These are phyloP conservation scores for Floccularia luteovirens DNA, from an alignment of 768 basidiomycete genomes.

Conservation along the genomic window DNA sequence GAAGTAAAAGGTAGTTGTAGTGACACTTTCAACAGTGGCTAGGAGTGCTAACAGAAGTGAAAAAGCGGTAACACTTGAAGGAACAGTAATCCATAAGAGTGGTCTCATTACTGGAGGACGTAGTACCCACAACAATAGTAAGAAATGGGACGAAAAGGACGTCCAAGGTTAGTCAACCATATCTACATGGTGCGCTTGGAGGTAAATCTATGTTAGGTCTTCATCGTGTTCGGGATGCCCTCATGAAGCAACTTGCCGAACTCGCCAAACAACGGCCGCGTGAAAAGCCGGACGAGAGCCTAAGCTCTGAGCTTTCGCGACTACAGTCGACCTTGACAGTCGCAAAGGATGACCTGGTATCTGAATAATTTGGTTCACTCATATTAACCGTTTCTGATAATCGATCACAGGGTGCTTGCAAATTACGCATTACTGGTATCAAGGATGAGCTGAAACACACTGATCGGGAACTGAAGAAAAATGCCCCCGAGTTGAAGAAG, in stretches of 20 bases:
- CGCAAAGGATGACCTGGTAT: constrained; percentile 77
- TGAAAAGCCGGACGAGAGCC: constrained; percentile 75
- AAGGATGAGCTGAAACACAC: constrained; percentile 82
- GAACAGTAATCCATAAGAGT: constrained; percentile 95
- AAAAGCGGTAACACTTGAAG: constrained; percentile 90
- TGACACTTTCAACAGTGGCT: neutral
- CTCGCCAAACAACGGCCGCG: constrained; percentile 79
- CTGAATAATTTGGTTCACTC: constrained; percentile 12
- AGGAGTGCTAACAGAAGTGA: neutral
- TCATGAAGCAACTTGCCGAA: constrained; percentile 73
- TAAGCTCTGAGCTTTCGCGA: constrained; percentile 69
- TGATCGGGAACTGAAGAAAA: constrained; percentile 59
- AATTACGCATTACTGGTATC: constrained; percentile 66
- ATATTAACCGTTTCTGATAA: constrained; percentile 1
- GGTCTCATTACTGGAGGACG: constrained; percentile 95
- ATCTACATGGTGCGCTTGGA: neutral
- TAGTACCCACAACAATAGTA: constrained; percentile 64
- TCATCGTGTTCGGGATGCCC: constrained; percentile 56
- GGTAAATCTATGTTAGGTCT: constrained; percentile 25
- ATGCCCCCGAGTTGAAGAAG: constrained; percentile 65
- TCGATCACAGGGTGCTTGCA: constrained; percentile 73
- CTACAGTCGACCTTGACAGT: constrained; percentile 73
- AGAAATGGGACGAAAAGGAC: constrained; percentile 95
- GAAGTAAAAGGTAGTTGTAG: constrained; percentile 80
- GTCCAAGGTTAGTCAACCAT: constrained; percentile 53